Percentiles rank a stretch among this genome's conserved stretches.
Conservation (phyloP, 1,284 basidiomycete species). For the Naganishia albida region DNA sequence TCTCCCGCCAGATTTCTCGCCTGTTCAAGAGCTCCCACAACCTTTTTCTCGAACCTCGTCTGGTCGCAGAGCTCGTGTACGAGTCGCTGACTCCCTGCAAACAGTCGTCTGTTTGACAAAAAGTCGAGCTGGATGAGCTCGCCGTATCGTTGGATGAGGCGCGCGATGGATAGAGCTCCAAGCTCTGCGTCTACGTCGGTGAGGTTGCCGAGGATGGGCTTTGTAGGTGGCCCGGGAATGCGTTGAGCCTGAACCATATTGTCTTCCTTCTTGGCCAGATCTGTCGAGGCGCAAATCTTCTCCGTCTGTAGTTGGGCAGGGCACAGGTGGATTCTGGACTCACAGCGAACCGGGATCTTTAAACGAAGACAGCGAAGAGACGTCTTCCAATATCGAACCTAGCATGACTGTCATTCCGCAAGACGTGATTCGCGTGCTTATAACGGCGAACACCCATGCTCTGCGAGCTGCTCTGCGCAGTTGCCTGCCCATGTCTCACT, state of each 20-base stretch:
- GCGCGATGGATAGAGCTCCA: conserved; percentile 47
- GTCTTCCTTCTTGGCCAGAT: background rate
- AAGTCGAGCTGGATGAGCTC: conserved; percentile 58
- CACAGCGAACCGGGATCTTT: too few relatives aligned
- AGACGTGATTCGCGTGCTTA: too few relatives aligned
- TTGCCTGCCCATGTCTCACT: too few relatives aligned
- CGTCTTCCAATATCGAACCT: too few relatives aligned
- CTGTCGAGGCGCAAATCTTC: background rate
- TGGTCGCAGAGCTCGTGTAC: conserved; percentile 58
- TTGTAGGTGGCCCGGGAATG: conserved; percentile 58
- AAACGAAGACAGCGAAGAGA: too few relatives aligned
- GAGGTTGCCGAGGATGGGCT: conserved; percentile 59
- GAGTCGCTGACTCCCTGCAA: conserved; percentile 55
- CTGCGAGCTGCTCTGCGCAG: too few relatives aligned
- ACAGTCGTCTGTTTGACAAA: conserved; percentile 47
- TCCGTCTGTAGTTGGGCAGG: too few relatives aligned
- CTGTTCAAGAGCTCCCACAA: conserved; percentile 51
- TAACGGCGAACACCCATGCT: too few relatives aligned
- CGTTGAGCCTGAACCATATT: conserved; percentile 42
- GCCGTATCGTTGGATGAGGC: conserved; percentile 58
- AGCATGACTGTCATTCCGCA: too few relatives aligned
- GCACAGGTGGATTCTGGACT: too few relatives aligned
- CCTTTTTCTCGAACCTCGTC: conserved; percentile 56
- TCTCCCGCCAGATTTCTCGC: conserved; percentile 58
- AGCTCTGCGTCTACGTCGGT: conserved; percentile 35